Evolutionary conservation across 345 rosid species (phyloP), one percentile per base, ranked within the genome.

Genomic region (Euphorbia peplus): DNA sequence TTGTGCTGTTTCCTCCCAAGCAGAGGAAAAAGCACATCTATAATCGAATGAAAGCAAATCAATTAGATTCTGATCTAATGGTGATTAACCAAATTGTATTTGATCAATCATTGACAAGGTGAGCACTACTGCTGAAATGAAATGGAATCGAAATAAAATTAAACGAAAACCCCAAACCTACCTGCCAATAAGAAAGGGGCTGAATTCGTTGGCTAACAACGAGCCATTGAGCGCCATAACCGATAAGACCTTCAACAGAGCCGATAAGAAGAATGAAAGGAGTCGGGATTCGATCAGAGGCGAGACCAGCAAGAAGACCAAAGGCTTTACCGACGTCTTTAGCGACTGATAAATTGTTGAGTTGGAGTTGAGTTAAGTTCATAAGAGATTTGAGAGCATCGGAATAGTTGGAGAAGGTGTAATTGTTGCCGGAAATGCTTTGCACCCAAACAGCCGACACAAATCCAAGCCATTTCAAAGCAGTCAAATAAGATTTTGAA

Each of bases 391-490:
- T 93, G 51, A 93, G 81, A 65, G 96, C 90, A 13, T 86, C 90
- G 0, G 98, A 93, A 79, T 93, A 93, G 66, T 93, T 91, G 0
- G 98, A 88, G 79, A 93, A 93, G 0, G 96, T 85, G 83, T 93
- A 91, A 69, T 93, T 93, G 84, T 93, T 93, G 76, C 98, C 98
- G 24, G 98, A 89, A 44, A 93, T 79, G 66, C 91, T 56, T 76
- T 89, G 96, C 21, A 93, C 96, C 98, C 98, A 93, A 22, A 93
- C 95, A 18, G 98, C 98, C 0, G 96, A 86, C 0, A 93, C 95
- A 48, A 93, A 88, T 0, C 97, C 98, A 28, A 93, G 86, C 98
- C 98, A 93, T 87, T 89, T 91, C 22, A 71, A n/a, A 73, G 91
- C 73, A 44, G 67, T 35, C 57, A 37, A 53, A 24, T 82, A 71